These are phyloP conservation scores for Penicillium paradoxum DNA, from an alignment of 495 filamentous ascomycete species.

Conservation along the genomic window DNA sequence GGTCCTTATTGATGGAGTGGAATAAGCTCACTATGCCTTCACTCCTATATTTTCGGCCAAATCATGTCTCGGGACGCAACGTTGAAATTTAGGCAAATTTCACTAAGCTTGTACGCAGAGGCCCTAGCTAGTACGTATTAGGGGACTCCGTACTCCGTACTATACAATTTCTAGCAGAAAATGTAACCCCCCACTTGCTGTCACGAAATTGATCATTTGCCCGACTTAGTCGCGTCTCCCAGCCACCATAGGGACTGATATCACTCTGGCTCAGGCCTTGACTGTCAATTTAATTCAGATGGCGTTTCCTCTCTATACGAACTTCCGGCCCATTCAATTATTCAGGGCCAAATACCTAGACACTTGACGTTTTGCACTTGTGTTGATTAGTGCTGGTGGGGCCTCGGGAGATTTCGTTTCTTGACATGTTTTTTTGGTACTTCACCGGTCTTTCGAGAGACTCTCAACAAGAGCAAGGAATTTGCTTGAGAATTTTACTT, in stretches of 20 bases:
- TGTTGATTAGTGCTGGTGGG: conserved; percentile 1
- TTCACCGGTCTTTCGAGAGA: not conserved
- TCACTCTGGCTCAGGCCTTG: not conserved
- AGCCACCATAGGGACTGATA: not conserved
- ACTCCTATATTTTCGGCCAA: no score
- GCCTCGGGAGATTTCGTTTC: not conserved
- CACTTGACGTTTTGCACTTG: no score
- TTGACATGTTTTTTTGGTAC: not conserved
- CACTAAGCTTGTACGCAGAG: not conserved
- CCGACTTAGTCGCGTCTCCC: not conserved
- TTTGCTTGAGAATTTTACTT: no score
- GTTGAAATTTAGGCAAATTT: not conserved
- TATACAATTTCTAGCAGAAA: conserved; percentile 1
- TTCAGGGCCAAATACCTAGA: no score
- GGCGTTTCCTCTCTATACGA: not conserved
- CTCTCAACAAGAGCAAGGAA: not conserved
- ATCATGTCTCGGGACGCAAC: no score
- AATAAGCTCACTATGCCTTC: no score
- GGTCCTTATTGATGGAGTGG: not conserved
- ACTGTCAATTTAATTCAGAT: not conserved
- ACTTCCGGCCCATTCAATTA: no score
- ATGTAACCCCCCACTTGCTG: not conserved
- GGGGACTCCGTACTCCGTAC: not conserved
- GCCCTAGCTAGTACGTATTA: not conserved
- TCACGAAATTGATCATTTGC: not conserved